Base-by-base conservation (phyloP, 805 yeast genomes). In the Clavispora carvajalis region DNA sequence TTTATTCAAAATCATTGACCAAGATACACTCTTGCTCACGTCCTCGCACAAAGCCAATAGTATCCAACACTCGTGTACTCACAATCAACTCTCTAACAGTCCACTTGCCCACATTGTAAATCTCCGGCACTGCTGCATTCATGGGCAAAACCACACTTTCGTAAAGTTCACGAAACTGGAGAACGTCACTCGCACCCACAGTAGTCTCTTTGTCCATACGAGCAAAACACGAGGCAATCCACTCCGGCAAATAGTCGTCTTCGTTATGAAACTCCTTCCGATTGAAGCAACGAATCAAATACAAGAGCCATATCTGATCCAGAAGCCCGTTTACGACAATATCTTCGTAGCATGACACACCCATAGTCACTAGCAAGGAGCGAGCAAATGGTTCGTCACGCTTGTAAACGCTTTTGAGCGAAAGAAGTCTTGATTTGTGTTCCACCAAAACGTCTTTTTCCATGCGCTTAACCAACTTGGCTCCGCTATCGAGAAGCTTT, bases 251-350 rank as follows among this genome's bases (percentile, higher is more conserved):
- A 29, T 55, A 58, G 16, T 55, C 44, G 26, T 65, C 72, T 7
- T 54, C 53, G 15, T 57, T 57, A 22, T 49, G 58, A 40, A 69
- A 66, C 12, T 54, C 58, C 4, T 55, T 49, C 34, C 63, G 65
- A 54, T 80, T 82, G 41, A 68, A 63, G 42, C 77, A 73, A 49
- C 88, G 68, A 25, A 84, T 75, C 19, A 84, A 63, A 77, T 82
- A 85, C 29, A 85, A 58, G 16, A 81, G 57, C 58, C 85, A 63
- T 2, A 75, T 73, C 48, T 80, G 83, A 41, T 80, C 81, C 42
- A 78, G 61, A 34, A 78, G 67, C 31, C 71, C 66, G 33, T 74
- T 65, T 3, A 59, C 66, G 2, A 71, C 52, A 12, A 84, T 51
- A 34, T 76, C 79, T 4, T 77, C 80, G 49, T 72, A 79, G 16